Evolutionary conservation across 768 basidiomycete genomes (phyloP).

Genomic region (Trametes cingulata): DNA sequence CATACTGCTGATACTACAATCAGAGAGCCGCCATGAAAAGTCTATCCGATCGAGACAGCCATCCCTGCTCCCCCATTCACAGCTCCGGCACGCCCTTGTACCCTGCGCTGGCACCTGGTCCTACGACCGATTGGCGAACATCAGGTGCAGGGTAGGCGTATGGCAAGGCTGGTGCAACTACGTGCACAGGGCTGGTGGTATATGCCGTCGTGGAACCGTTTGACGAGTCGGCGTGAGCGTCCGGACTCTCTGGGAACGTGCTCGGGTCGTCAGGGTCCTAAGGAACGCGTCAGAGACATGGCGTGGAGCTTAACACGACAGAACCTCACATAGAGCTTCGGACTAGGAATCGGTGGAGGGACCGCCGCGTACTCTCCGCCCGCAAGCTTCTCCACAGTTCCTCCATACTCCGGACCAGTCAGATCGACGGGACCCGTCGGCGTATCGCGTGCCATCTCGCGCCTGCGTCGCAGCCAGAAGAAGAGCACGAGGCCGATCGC

Average conservation of each 20-base stretch:
- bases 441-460: background rate
- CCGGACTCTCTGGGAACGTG: conserved; percentile 10
- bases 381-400: conserved; percentile 8
- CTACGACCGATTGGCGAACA: background rate
- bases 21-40: no score
- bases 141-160: background rate
- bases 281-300: background rate
- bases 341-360: background rate
- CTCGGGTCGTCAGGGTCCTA: conserved; percentile 19
- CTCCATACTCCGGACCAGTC: conserved; percentile 1
- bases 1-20: no score
- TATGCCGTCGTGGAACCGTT: background rate
- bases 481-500: conserved; percentile 4
- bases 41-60: background rate
- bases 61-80: background rate
- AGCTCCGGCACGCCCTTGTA: conserved; percentile 14
- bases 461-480: conserved; percentile 10
- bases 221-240: background rate
- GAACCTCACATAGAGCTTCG: conserved; percentile 13
- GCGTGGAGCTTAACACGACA: no score
- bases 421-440: conserved; percentile 12
- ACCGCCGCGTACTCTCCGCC: background rate
- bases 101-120: background rate
- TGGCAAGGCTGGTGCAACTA: background rate
- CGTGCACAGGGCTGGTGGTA: no score